Evolutionary conservation across 805 yeast species (phyloP).

Genomic region (Ogataea corticis): DNA sequence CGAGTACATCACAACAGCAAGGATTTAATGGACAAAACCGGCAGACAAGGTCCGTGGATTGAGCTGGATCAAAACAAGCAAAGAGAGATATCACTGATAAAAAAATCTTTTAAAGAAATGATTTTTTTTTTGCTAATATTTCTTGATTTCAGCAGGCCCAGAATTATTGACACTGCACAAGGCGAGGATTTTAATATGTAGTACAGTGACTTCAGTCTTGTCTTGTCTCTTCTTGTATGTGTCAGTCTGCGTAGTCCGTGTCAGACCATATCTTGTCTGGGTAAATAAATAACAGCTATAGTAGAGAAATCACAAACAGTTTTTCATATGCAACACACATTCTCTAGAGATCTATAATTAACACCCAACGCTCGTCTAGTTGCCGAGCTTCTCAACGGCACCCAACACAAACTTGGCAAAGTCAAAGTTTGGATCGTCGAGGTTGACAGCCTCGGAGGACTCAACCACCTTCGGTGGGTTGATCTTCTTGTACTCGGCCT

Average conservation of each 20-base stretch:
- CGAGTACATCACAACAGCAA: neutral
- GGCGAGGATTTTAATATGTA: no score
- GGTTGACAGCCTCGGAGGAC: conserved; percentile 54
- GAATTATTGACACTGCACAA: no score
- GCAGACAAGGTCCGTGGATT: no score
- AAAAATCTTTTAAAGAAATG: neutral
- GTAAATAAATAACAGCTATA: conserved; percentile 7
- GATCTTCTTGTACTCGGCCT: conserved; percentile 78
- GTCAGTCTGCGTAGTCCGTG: neutral
- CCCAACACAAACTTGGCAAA: conserved; percentile 68
- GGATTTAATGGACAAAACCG: neutral
- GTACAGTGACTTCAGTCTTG: no score
- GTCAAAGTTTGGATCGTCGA: conserved; percentile 91
- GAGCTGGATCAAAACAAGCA: no score
- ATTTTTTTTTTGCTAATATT: no score
- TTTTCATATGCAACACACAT: conserved; percentile 3
- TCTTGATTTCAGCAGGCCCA: no score
- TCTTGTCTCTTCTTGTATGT: no score
- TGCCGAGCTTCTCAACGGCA: conserved; percentile 55
- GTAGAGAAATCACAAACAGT: conserved; percentile 5
- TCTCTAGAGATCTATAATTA: conserved; percentile 6
- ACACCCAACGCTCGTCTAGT: conserved; percentile 14
- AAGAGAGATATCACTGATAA: neutral
- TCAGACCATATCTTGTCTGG: neutral
- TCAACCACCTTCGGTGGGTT: conserved; percentile 46